Evolutionary conservation across 306 rosid genomes (phyloP), one percentile per base, ranked within the genome.

Genomic region (Albizia julibrissin): DNA sequence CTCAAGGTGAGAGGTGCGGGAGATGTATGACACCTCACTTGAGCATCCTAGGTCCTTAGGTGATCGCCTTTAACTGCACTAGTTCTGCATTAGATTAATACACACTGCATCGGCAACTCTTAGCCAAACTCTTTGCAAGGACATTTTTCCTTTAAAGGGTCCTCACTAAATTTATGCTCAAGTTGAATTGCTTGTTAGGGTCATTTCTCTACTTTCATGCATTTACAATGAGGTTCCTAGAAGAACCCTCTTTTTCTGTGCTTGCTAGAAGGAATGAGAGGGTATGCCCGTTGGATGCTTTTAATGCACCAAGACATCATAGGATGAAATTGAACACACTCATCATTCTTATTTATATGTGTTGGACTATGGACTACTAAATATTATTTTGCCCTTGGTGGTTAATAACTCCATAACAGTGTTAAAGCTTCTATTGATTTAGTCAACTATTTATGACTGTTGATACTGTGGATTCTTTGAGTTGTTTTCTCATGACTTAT

Each of bases 381-480:
- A 75, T 69, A 4, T 40, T 77, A 79, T 68, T 6, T 37, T 16
- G 2, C 34, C 65, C 31, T 29, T 68, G 58, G 31, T 67, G 52
- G 37, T 81, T 82, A 3, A 31, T 78, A 42, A 49, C 34, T 82
- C 40, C 12, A 6, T 34, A 71, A 49, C 72, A 59, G 77, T 40
- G 24, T 75, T 76, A 65, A 9, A 76, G 79, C 76, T 76, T 76
- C 24, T 79, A 64, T 72, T 62, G 52, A 65, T 75, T 78, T 72
- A 54, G 27, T 69, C 27, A 79, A 82, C 59, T 82, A 72, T 56
- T 46, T 72, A 67, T 73, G 77, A 76, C 56, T 44, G 27, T 79
- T 80, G 70, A 21, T 33, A 24, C 58, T 72, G 74, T 65, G 26
- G 82, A 22, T 86, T 67, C 34, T 59, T 83, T 80, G 59, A 74